These are phyloP conservation scores for Lagerstroemia speciosa DNA, from an alignment of 345 rosid genomes.

Conservation along the genomic window DNA sequence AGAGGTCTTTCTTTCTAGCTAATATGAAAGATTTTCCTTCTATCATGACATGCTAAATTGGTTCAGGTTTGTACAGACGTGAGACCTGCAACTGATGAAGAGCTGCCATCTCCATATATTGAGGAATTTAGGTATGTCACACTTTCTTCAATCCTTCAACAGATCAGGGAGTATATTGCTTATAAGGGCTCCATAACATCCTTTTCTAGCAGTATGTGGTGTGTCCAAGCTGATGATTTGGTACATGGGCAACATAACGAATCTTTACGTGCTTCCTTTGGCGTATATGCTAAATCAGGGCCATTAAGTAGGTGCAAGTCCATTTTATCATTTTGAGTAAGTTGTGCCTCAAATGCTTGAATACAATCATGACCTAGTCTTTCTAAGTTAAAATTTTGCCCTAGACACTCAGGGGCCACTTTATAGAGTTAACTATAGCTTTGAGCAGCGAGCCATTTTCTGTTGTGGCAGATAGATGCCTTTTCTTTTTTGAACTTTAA, in stretches of 20 bases:
- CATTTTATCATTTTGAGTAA: not conserved
- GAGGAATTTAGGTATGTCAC: conserved; percentile 76
- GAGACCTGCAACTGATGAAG: conserved; percentile 90
- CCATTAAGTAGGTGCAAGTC: too few relatives aligned
- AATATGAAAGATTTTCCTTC: conserved; percentile 9
- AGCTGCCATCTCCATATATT: conserved; percentile 69
- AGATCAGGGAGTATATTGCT: not conserved
- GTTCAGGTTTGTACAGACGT: conserved; percentile 83
- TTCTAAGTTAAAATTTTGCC: not conserved
- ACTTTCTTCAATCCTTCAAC: not conserved
- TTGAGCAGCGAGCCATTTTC: not conserved
- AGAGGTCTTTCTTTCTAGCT: not conserved
- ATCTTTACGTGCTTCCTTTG: not conserved
- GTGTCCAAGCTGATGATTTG: not conserved
- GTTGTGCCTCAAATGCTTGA: not conserved
- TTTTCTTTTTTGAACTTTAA: not conserved
- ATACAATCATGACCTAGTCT: not conserved
- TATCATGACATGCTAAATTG: conserved; percentile 40
- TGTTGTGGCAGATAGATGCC: not conserved
- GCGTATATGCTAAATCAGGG: too few relatives aligned
- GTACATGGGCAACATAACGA: not conserved
- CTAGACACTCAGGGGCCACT: not conserved
- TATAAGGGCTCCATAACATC: not conserved
- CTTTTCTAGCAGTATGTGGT: not conserved
- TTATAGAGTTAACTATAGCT: not conserved